Base-by-base conservation (phyloP, 352 stramenopile species). In the Elongisporangium undulatum region DNA sequence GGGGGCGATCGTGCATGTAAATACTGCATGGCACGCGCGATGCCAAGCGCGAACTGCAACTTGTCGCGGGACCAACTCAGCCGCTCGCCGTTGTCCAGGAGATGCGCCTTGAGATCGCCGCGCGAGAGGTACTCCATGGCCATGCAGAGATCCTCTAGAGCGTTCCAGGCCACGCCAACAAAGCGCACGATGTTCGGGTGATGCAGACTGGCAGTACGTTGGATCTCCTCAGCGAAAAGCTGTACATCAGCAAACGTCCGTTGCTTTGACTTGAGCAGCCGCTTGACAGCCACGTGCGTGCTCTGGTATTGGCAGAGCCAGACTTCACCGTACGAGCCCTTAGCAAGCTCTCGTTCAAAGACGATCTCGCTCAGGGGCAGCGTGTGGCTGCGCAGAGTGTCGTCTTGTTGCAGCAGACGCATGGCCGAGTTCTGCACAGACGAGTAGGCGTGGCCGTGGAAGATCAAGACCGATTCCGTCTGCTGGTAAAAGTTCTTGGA, bases 281-380 rank as follows among this genome's bases (percentile, higher is more conserved):
- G 69, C 56, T 87, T 87, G 55, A 85, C 71, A 0, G 75, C 77
- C 21, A 87, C 73, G 2, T 61, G 62, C 7, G 69, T 59, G 29
- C 66, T 64, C 23, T 75, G 70, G 38, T 74, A 79, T 16, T 60
- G 48, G 26, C 75, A 82, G 17, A 69, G 56, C 75, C 75, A 87
- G 2, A 89, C 75, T 38, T 89, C 79, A 3, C 79, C 79, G 49
- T 74, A 85, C 8, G 79, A 77, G 4, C 76, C 79, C 22, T 68
- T 67, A 0, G 71, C 71, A 0, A 89, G 53, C 38, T 77, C 53
- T 22, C 59, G 55, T 24, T 77, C 58, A 19, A 85, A 73, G 13
- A 64, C 53, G 39, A 89, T 67, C 10, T 77, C 67, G 21, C 79
- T 74, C 61, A 74, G 71, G 2, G 62, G 48, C n/a, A 89, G 67